These are phyloP conservation scores for Mentha longifolia DNA, from an alignment of 257 asterid species.

Conservation along the genomic window DNA sequence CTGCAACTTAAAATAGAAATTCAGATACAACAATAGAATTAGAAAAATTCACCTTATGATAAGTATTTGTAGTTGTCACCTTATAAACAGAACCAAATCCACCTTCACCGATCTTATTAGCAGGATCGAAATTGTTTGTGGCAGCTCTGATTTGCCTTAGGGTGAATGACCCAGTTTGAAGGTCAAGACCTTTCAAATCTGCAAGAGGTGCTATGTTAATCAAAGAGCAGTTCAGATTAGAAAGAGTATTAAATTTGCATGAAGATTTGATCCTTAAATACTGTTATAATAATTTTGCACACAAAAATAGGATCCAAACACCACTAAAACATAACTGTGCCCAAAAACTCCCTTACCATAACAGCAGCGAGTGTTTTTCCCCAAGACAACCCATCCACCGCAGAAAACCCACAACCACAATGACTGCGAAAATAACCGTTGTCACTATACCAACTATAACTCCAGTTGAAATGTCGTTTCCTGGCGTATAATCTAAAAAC, in stretches of 20 bases:
- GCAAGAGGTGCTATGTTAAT: too few species aligned
- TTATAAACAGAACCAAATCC: constrained; percentile 70
- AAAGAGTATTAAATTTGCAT: too few species aligned
- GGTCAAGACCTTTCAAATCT: too few species aligned
- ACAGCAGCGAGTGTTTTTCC: constrained; percentile 35
- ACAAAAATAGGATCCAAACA: too few species aligned
- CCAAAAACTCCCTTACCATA: constrained; percentile 43
- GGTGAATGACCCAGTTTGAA: constrained; percentile 52
- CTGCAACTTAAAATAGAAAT: too few species aligned
- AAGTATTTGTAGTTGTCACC: constrained; percentile 33
- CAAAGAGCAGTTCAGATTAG: too few species aligned
- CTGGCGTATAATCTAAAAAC: constrained; percentile 56
- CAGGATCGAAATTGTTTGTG: constrained; percentile 61
- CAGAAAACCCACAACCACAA: constrained; percentile 44
- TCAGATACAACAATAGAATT: too few species aligned
- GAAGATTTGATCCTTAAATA: too few species aligned
- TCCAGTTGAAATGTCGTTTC: constrained; percentile 46
- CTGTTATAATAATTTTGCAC: too few species aligned
- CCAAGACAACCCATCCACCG: constrained; percentile 66
- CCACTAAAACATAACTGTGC: too few species aligned
- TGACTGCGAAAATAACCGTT: constrained; percentile 41
- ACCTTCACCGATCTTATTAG: constrained; percentile 70
- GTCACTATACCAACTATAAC: constrained; percentile 56
- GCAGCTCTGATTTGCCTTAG: constrained; percentile 58
- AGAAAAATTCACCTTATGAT: too few species aligned